Evolutionary conservation across 805 yeast genomes (phyloP).

Genomic region (Saccharomycopsis schoenii): DNA sequence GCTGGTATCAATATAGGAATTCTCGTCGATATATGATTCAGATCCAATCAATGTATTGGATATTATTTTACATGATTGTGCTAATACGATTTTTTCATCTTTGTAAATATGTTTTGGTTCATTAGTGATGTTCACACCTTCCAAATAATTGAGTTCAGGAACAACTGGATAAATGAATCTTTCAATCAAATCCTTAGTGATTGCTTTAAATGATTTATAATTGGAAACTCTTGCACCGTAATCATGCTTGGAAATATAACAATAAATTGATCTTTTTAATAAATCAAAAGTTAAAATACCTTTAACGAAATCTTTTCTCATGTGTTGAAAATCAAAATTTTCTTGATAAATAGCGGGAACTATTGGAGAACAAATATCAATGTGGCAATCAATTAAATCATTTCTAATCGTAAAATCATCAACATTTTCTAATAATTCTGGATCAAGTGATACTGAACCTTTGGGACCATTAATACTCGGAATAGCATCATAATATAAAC

Average conservation of each 20-base stretch:
- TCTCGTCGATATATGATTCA: conserved; percentile 66
- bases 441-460: conserved; percentile 52
- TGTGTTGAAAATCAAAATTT: conserved; percentile 85
- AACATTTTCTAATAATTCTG: conserved; percentile 67
- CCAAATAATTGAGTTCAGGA: conserved; percentile 72
- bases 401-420: conserved; percentile 76
- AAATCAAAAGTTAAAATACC: conserved; percentile 89
- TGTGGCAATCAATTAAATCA: conserved; percentile 92
- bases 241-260: conserved; percentile 67
- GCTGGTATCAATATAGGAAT: conserved; percentile 53
- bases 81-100: conserved; percentile 78
- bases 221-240: conserved; percentile 95
- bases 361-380: conserved; percentile 89
- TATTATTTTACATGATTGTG: conserved; percentile 84
- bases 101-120: conserved; percentile 83
- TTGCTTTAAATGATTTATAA: conserved; percentile 86
- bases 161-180: conserved; percentile 91
- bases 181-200: conserved; percentile 79
- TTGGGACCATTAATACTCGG: conserved; percentile 42
- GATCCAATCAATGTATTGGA: conserved; percentile 77
- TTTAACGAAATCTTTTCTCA: conserved; percentile 79
- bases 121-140: conserved; percentile 65
- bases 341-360: conserved; percentile 95
- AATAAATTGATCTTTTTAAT: conserved; percentile 82
- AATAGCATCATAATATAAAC: conserved; percentile 76